Evolutionary conservation across 306 rosid species (phyloP).

Genomic region (Myrica gale): DNA sequence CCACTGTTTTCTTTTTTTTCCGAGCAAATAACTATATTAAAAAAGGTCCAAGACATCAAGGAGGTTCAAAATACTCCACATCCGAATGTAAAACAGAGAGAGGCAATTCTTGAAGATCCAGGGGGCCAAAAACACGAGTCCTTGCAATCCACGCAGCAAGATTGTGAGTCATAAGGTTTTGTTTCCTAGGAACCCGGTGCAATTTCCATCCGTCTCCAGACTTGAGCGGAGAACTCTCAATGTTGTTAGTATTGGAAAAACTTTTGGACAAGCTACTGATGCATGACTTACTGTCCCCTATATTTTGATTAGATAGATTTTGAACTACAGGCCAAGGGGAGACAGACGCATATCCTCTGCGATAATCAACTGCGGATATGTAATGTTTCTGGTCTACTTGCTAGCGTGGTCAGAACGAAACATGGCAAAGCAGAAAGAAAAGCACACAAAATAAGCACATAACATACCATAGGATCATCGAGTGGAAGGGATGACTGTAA

Average conservation of each 20-base stretch:
- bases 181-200: too few relatives aligned
- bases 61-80: too few relatives aligned
- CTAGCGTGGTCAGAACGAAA: constrained; percentile 19
- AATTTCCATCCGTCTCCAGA: too few relatives aligned
- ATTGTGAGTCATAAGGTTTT: too few relatives aligned
- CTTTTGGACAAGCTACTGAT: constrained; percentile 28
- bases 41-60: too few relatives aligned
- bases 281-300: constrained; percentile 15
- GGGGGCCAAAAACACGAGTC: too few relatives aligned
- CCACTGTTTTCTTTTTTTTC: too few relatives aligned
- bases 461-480: neutral
- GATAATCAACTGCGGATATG: constrained; percentile 34
- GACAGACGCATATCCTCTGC: constrained; percentile 32
- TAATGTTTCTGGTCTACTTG: constrained; percentile 28
- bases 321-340: constrained; percentile 33
- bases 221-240: neutral
- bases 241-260: constrained; percentile 31
- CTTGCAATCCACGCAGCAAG: too few relatives aligned
- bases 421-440: neutral
- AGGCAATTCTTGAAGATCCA: too few relatives aligned
- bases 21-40: too few relatives aligned
- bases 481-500: too few relatives aligned
- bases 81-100: too few relatives aligned
- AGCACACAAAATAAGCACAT: neutral
- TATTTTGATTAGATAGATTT: constrained; percentile 31